Evolutionary conservation across 768 basidiomycete species (phyloP).

Genomic region (Lactifluus echinatus): DNA sequence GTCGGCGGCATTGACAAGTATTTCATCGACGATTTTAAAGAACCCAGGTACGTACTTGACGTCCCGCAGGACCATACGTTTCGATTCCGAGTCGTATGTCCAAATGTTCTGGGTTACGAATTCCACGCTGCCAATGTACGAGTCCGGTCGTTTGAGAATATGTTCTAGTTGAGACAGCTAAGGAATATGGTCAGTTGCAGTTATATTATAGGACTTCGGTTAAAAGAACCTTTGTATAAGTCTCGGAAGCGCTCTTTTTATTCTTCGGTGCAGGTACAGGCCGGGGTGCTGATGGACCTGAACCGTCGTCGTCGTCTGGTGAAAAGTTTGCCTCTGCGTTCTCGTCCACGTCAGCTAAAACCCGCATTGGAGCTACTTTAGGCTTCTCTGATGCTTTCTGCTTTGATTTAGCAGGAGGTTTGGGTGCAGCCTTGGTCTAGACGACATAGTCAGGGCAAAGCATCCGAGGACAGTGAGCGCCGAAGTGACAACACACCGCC

Average conservation of each 20-base stretch:
- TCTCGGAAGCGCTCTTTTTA: constrained; percentile 88
- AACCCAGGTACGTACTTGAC: constrained; percentile 94
- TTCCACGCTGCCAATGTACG: constrained; percentile 96
- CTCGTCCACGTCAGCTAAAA: constrained; percentile 53
- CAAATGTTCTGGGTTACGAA: constrained; percentile 82
- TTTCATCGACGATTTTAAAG: constrained; percentile 99
- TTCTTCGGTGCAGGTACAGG: constrained; percentile 34
- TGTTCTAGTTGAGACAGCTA: constrained; percentile 95
- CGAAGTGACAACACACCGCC: constrained; percentile 30
- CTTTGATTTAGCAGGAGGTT: constrained; percentile 38
- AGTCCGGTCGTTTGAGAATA: constrained; percentile 84
- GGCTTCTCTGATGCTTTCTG: constrained; percentile 40
- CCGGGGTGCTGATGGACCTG: constrained; percentile 23
- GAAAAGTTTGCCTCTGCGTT: constrained; percentile 45
- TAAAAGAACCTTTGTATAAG: constrained; percentile 66
- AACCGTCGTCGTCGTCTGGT: constrained; percentile 32
- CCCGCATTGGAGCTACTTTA: constrained; percentile 52
- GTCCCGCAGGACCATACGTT: constrained; percentile 75
- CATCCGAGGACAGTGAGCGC: constrained; percentile 6
- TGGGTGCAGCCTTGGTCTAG: constrained; percentile 38
- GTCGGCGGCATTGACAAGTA: constrained; percentile 97
- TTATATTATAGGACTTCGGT: not conserved
- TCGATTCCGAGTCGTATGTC: constrained; percentile 81
- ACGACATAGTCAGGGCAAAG: constrained; percentile 19
- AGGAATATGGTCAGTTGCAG: constrained; percentile 9